Evolutionary conservation across 768 basidiomycete species (phyloP).

Genomic region (Lactarius evosmus): DNA sequence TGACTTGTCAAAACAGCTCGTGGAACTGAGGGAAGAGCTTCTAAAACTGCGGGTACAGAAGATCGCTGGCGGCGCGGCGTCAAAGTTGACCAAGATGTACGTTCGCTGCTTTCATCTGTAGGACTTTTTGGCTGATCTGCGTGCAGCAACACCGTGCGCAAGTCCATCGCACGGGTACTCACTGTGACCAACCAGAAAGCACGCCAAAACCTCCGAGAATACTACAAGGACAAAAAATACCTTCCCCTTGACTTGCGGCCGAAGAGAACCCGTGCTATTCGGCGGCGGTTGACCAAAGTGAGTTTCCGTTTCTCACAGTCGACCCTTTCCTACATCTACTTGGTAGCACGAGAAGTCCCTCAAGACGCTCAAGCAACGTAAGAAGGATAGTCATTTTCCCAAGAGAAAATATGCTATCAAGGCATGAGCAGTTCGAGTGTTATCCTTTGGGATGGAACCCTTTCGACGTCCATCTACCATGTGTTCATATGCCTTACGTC

Average conservation of each 20-base stretch:
- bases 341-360: constrained; percentile 75
- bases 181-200: constrained; percentile 99
- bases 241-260: constrained; percentile 94
- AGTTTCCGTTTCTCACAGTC: constrained; percentile 30
- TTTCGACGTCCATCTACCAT: constrained; percentile 34
- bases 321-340: constrained; percentile 6
- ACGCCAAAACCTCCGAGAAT: constrained; percentile 94
- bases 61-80: constrained; percentile 91
- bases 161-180: constrained; percentile 96
- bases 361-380: constrained; percentile 90
- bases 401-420: constrained; percentile 92
- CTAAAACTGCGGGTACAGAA: constrained; percentile 94
- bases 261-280: constrained; percentile 98
- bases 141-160: constrained; percentile 87
- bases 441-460: constrained; percentile 30
- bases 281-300: constrained; percentile 89
- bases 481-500: constrained; percentile 35
- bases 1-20: constrained; percentile 92
- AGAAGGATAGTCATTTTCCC: constrained; percentile 95
- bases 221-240: constrained; percentile 97
- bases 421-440: constrained; percentile 51
- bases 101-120: constrained; percentile 34
- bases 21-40: constrained; percentile 94
- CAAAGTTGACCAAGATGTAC: constrained; percentile 97
- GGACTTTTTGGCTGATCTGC: constrained; percentile 10